Conservation (phyloP, 768 basidiomycete species). For the Rhodocollybia butyracea region DNA sequence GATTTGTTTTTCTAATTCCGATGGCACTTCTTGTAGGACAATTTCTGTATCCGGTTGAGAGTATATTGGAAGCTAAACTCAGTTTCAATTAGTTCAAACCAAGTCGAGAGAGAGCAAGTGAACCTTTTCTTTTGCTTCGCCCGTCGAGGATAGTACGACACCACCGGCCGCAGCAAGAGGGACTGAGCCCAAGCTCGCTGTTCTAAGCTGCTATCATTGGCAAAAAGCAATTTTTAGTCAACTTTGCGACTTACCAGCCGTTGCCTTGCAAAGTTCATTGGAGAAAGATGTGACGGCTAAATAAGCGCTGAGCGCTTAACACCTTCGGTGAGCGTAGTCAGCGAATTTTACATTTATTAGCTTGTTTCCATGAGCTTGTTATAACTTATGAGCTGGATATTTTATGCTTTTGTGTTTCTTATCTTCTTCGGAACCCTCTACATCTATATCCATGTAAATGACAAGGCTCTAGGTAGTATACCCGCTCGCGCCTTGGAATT, state of each 20-base stretch:
- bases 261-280: conserved; percentile 5
- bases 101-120: not conserved
- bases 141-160: not conserved
- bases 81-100: not conserved
- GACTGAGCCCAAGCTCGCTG: not conserved
- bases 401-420: no score
- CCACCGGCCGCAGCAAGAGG: not conserved
- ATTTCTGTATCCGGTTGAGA: conserved; percentile 56
- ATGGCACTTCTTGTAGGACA: conserved; percentile 69
- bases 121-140: conserved; percentile 1
- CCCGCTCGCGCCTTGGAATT: conserved; percentile 46
- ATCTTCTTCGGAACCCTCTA: not conserved
- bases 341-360: no score
- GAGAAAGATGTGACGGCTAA: no score
- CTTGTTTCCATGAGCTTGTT: no score
- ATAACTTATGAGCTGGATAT: no score
- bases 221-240: no score
- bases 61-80: conserved; percentile 86
- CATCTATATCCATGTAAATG: conserved; percentile 49
- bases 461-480: conserved; percentile 45
- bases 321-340: no score
- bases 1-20: conserved; percentile 75
- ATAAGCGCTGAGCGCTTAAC: no score
- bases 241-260: not conserved
- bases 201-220: not conserved